Evolutionary conservation across 2,329 filamentous ascomycete species (phyloP), one percentile per base, ranked within the genome.

Genomic region (Blumeria hordei): DNA sequence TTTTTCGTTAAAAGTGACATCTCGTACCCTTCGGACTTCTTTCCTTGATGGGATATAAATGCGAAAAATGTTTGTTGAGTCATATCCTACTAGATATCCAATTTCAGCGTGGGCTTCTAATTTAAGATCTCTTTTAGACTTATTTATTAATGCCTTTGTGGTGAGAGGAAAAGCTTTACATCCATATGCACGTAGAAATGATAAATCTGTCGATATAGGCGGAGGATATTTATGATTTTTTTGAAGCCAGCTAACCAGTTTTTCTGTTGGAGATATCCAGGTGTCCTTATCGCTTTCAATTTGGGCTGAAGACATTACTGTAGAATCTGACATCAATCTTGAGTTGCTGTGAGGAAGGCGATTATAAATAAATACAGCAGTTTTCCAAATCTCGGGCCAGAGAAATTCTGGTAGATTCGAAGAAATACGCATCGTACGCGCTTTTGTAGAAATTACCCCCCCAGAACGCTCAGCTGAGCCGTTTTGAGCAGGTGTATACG

Each of bases 11-110:
- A 47, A 47, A n/a, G 44, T 16, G 21, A 47, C 44, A 4, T 47
- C 44, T 32, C 44, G 9, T 7, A 47, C 21, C 21, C 47, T 50
- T 50, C 21, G 6, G 32, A 50, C 47, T 50, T 50, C 21, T 50
- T 34, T 50, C 34, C 47, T 50, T 12, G 47, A 14, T 11, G 21
- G 47, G 34, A 34, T 50, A 12, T 50, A 50, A 12, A 34, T 50
- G 1, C 47, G 18, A 50, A 50, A 50, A 3, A 50, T 34, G 16
- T 50, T 50, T 12, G 47, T 12, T 34, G 47, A 50, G 28, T 50
- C 47, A 50, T 50, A 50, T 34, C 47, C 47, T 11, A 50, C 47
- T 34, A 50, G 21, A 50, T 50, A 50, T 50, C 47, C 47, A 34
- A 50, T 32, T 34, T 34, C 47, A 34, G 47, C 47, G 16, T 50